Evolutionary conservation across 176 grass and related monocot species (phyloP), one percentile per base, ranked within the genome.

Genomic region (Avena atlantica): DNA sequence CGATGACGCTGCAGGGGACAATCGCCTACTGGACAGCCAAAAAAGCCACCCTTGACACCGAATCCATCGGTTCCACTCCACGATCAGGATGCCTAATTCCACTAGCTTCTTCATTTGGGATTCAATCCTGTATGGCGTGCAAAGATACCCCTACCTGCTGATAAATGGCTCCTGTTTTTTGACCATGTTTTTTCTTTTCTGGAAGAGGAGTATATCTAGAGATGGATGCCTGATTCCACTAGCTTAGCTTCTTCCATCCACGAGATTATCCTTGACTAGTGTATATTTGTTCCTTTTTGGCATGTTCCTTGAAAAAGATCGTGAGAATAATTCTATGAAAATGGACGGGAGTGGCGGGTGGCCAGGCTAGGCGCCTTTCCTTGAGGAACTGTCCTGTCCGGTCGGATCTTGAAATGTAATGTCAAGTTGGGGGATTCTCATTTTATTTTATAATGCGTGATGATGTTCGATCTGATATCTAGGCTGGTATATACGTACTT

Each of bases 381-480:
- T 13, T 13, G 50, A 52, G 45, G 8, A 47, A 47, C 45, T 47
- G 45, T 48, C 42, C 42, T 73, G 70, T 73, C 67, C 61, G 80
- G 81, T 87, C 67, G 67, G 80, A 20, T 66, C 70, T 14, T 48
- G 70, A 1, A 48, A 73, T 23, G 10, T 0, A 67, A 9, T 9
- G 70, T 23, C 68, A 84, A 52, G 50, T 81, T 87, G 81, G 25
- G 40, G 63, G 9, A 47, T 65, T 15, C 9, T 63, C 55, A 13
- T 10, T 47, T 60, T 72, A 34, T 52, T 31, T 60, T 72, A 34
- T 36, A 68, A 2, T 65, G 13, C 55, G 48, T 15, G 11, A 72
- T 57, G 66, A 63, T 74, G 45, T 58, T 84, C 75, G 7, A 67
- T n/a, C 36, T 68, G 49, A 84, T 49, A 87, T 66, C 71, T 14